Evolutionary conservation across 768 basidiomycete genomes (phyloP), one percentile per base, ranked within the genome.

Genomic region (Lactarius pseudohatsudake): DNA sequence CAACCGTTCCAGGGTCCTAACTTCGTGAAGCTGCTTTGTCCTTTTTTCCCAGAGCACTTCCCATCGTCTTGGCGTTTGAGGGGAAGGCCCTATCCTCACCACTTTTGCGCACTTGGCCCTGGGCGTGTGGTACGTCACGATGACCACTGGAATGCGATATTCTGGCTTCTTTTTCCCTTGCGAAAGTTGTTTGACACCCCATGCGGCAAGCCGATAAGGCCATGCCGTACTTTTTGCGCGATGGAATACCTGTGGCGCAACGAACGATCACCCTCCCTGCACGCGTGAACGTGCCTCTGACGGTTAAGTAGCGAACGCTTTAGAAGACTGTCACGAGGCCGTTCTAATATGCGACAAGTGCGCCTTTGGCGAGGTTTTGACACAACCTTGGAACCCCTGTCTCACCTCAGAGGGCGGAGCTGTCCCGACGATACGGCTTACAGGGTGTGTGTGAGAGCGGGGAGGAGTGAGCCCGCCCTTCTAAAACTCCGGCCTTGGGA

Each of bases 171-270:
- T 34, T 57, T 57, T 50, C 47, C 45, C 40, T 54, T 54, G 34
- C 22, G 15, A 53, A 22, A 58, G 57, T 47, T n/a, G 61, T 45
- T 62, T 62, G 54, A 54, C 26, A 55, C 18, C 13, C 38, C 64
- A n/a, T 18, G 61, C 28, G 36, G 34, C 28, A 28, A 57, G 34
- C 57, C 16, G 55, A 58, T 40, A 36, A 38, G 57, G 15, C 18
- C 2, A 53, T 36, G 66, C 61, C 61, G 65, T 43, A 32, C 53
- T 36, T 13, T 54, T 34, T 28, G n/a, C 30, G 57, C 57, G 38
- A 53, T 54, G 47, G 15, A 22, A 32, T 28, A n/a, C 45, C 58
- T 53, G 59, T 61, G 59, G 64, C 64, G 65, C 28, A 34, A 20
- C 13, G 13, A 45, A 32, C 47, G n/a, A 40, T 36, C 20, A 57